Conservation (phyloP, 2,329 filamentous ascomycete genomes). For the Cordyceps fumosorosea region DNA sequence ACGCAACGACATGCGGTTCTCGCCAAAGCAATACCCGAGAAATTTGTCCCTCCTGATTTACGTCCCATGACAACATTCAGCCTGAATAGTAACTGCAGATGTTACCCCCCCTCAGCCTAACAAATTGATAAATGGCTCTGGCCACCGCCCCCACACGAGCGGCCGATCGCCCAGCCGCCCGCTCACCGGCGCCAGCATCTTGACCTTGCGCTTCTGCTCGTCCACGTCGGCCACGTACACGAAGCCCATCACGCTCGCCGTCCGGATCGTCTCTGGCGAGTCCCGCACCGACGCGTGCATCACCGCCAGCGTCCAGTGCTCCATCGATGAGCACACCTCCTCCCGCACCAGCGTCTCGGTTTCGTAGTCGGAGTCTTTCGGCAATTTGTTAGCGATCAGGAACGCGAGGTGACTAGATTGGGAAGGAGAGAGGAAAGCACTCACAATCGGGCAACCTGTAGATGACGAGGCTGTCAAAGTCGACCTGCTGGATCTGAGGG, state of each 20-base stretch:
- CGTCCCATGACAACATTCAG: no score
- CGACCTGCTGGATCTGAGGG: slow-evolving; percentile 79
- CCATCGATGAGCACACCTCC: slow-evolving; percentile 59
- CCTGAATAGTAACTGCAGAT: no score
- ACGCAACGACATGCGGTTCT: no score
- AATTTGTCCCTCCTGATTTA: no score
- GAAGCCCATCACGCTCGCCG: slow-evolving; percentile 84
- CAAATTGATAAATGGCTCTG: slow-evolving; percentile 74
- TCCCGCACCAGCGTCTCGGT: slow-evolving; percentile 52
- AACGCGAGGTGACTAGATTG: no score
- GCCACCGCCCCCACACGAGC: slow-evolving; percentile 79
- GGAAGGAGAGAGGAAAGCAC: slow-evolving; percentile 17
- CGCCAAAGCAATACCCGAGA: no score
- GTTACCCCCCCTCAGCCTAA: slow-evolving; percentile 39
- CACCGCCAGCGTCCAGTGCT: slow-evolving; percentile 78
- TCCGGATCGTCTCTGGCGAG: slow-evolving; percentile 63
- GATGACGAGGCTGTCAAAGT: slow-evolving; percentile 67
- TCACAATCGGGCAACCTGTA: slow-evolving; percentile 61
- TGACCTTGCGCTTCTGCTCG: slow-evolving; percentile 71
- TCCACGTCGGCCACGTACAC: slow-evolving; percentile 91
- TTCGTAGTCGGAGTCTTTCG: slow-evolving; percentile 24
- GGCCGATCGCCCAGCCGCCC: slow-evolving; percentile 74
- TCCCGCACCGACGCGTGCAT: slow-evolving; percentile 70
- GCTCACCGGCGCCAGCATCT: slow-evolving; percentile 76
- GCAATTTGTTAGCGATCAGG: neutral